These are phyloP conservation scores for Trifolium pratense DNA, from an alignment of 306 rosid genomes.

Conservation along the genomic window DNA sequence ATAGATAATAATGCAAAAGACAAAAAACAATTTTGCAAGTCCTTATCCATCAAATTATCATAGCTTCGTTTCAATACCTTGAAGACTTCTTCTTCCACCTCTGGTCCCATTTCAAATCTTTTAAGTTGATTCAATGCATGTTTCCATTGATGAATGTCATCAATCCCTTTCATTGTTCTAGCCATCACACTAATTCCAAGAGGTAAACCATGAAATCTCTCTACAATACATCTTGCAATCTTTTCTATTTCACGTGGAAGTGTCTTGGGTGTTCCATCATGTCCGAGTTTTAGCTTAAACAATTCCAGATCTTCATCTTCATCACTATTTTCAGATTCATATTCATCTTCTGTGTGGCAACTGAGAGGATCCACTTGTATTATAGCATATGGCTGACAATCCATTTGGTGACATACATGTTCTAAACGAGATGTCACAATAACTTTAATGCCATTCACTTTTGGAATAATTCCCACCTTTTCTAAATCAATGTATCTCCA, in stretches of 20 bases:
- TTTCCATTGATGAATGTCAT: not conserved
- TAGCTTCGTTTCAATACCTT: conserved; percentile 37
- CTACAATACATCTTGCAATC: not conserved
- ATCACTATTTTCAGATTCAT: no score
- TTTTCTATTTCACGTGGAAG: not conserved
- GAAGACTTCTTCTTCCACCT: conserved; percentile 37
- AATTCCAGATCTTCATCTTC: conserved; percentile 31
- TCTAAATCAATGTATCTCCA: conserved; percentile 36
- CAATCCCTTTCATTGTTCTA: not conserved
- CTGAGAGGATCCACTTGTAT: no score
- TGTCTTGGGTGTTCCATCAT: not conserved
- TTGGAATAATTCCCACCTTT: conserved; percentile 34
- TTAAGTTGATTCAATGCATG: not conserved
- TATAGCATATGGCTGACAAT: not conserved
- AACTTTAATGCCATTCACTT: conserved; percentile 29
- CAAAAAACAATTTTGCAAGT: conserved; percentile 34
- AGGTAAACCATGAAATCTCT: not conserved
- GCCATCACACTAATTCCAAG: conserved; percentile 38
- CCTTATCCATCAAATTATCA: conserved; percentile 4
- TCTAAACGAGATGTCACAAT: conserved; percentile 39
- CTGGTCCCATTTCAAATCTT: not conserved
- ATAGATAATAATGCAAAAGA: conserved; percentile 14
- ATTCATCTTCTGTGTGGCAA: no score
- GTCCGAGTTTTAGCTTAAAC: conserved; percentile 28
- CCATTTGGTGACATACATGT: conserved; percentile 37